These are phyloP conservation scores for Xylariaceae sp. DNA, from an alignment of 2,329 filamentous ascomycete species.

Conservation along the genomic window DNA sequence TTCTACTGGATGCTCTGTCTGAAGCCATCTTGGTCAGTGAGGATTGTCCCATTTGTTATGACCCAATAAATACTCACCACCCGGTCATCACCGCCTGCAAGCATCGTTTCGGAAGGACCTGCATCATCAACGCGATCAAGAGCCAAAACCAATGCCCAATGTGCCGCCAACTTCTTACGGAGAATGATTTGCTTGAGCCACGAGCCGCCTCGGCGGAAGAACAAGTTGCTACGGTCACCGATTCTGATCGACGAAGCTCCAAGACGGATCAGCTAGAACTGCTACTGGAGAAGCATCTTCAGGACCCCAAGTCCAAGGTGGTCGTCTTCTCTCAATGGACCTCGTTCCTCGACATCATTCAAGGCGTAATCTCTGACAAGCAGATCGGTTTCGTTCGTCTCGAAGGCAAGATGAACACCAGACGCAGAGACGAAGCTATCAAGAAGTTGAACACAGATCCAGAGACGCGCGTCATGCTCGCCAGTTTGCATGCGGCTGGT, in stretches of 20 bases:
- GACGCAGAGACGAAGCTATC: constrained; percentile 67
- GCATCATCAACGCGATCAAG: constrained; percentile 69
- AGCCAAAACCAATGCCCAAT: constrained; percentile 77
- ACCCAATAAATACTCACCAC: constrained; percentile 51
- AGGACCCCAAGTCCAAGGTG: constrained; percentile 60
- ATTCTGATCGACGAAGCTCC: constrained; percentile 64
- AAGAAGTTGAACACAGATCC: constrained; percentile 61
- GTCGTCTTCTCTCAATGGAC: constrained; percentile 77
- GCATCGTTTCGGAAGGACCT: constrained; percentile 69
- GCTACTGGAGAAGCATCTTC: constrained; percentile 65
- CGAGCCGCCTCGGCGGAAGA: constrained; percentile 44
- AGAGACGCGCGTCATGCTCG: constrained; percentile 69
- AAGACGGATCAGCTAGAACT: constrained; percentile 77
- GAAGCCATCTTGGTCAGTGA: constrained; percentile 75
- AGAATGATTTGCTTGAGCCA: constrained; percentile 59
- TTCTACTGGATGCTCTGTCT: constrained; percentile 70
- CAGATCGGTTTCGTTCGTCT: constrained; percentile 64
- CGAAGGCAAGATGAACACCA: constrained; percentile 72
- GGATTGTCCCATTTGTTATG: constrained; percentile 77
- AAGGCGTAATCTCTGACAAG: constrained; percentile 58
- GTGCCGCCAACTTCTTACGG: constrained; percentile 65
- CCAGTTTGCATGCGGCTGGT: constrained; percentile 74
- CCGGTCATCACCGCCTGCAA: constrained; percentile 83
- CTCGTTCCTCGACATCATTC: constrained; percentile 65
- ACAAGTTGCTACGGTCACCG: constrained; percentile 36